Base-by-base conservation (phyloP, 2,329 filamentous ascomycete genomes). In the Myriosclerotinia scirpicola region DNA sequence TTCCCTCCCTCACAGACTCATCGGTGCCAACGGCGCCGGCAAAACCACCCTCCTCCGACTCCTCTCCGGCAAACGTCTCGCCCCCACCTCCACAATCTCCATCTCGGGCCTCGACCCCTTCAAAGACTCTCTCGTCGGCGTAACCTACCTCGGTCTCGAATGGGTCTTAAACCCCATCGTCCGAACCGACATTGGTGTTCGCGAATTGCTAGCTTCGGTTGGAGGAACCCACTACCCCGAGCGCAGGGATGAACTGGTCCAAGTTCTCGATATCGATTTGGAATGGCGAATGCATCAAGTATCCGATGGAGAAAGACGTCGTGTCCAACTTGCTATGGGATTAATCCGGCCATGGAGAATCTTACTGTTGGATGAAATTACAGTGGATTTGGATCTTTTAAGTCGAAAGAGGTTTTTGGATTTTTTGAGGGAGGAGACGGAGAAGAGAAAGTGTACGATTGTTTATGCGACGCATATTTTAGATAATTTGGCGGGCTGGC, bases 111-210 rank as follows among this genome's bases (percentile, higher is more conserved):
- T 92, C 59, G 95, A 99, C 79, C 95, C 95, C 11, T 99, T 99
- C 85, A 90, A 92, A 78, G 85, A 93, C 46, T 87, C 89, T 14
- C 87, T 97, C 38, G 91, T 97, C 79, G 95, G 95, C 69, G 94
- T 99, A 42, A 98, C 94, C 30, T 99, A 99, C 79, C 90, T 99
- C 9, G 95, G 95, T 0, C 87, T 97, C 0, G 95, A 99, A 82
- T 99, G 95, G 95, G 95, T 98, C 3, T 85, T 99, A 12, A 98
- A 98, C 81, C 92, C 91, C 59, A 96, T 98, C 74, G 95, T 98
- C 58, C 90, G 94, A 62, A 96, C 90, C 40, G 95, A 99, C 79
- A 97, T 99, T 72, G 92, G 92, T 67, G 94, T 99, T 4, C 85
- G 85, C 4, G 93, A 96, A 71, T 86, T 99, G 7, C 87, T 99